Base-by-base conservation (phyloP, 2,329 filamentous ascomycete genomes). In the Colletotrichum plurivorum region DNA sequence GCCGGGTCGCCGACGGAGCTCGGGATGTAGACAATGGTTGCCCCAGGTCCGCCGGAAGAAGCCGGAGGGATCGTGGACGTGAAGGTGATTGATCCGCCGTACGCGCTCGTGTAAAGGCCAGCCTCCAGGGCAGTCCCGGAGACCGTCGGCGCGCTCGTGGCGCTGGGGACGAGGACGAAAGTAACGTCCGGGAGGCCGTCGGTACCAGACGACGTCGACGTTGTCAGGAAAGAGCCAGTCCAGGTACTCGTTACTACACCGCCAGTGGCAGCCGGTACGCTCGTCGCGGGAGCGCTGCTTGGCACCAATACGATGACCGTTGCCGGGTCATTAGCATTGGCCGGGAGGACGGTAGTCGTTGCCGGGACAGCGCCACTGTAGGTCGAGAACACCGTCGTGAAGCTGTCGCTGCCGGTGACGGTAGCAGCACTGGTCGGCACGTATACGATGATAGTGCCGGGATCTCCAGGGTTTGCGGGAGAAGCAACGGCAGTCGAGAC, bases 231-330 rank as follows among this genome's bases (percentile, higher is more conserved):
- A 9, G 31, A 52, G 10, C 58, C 58, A 12, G 20, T n/a, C 10
- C 22, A 61, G 13, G 22, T 16, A 9, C 58, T 61, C 15, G 58
- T 61, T 13, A 43, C 20, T 6, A 61, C 13, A 43, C 54, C 15
- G 36, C 39, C 22, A 18, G 54, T 25, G 54, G 20, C 54, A 12
- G 18, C 41, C n/a, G 55, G 55, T n/a, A 46, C 22, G 22, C 54
- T 49, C 15, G 46, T 43, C 22, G 57, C 20, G 16, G 58, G 48
- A 5, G 61, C 59, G 9, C 31, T 31, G 18, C 66, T 69, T 1
- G 66, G 66, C 5, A 69, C 22, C 2, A 69, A 49, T 15, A 69
- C 61, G 6, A 69, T 65, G 31, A 69, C 62, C 1, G 66, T 69
- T 7, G 39, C 43, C 2, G 49, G 61, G 49, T 69, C 66, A 13